phyloP scores from a whole-genome alignment of 2,329 filamentous ascomycete genomes.

The Clonostachys chloroleuca region DNA sequence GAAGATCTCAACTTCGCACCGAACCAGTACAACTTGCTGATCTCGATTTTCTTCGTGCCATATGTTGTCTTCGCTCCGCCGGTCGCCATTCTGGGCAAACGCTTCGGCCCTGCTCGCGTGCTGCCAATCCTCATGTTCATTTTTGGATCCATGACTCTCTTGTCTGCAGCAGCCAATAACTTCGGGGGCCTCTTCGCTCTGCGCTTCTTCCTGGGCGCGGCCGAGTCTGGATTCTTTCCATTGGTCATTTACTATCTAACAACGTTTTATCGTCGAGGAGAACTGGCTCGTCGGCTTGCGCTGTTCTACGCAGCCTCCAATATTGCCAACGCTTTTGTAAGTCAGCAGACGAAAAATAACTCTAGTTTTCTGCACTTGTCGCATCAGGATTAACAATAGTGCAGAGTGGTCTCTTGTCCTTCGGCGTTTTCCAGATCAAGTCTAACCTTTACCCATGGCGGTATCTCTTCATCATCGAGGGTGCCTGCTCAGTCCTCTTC shows the following conservation, averaged over 20 bases:
- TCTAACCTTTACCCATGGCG: slow-evolving; percentile 35
- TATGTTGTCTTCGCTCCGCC: slow-evolving; percentile 66
- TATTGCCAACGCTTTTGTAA: slow-evolving; percentile 57
- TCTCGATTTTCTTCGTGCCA: slow-evolving; percentile 72
- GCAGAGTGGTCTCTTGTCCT: slow-evolving; percentile 36
- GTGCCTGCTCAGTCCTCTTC: slow-evolving; percentile 53
- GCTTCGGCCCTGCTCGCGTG: slow-evolving; percentile 61
- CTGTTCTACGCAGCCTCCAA: slow-evolving; percentile 74
- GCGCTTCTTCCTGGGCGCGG: slow-evolving; percentile 46
- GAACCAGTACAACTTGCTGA: slow-evolving; percentile 66
- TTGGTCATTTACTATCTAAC: slow-evolving; percentile 48
- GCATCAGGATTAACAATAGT: neutral
- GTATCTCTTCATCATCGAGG: slow-evolving; percentile 51
- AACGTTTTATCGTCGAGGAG: slow-evolving; percentile 43
- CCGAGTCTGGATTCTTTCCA: slow-evolving; percentile 51
- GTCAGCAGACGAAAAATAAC: neutral
- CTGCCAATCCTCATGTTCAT: slow-evolving; percentile 68
- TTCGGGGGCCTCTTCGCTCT: slow-evolving; percentile 46
- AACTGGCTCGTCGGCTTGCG: slow-evolving; percentile 41
- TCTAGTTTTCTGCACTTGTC: neutral
- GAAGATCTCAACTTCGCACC: slow-evolving; percentile 45
- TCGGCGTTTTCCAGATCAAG: slow-evolving; percentile 42
- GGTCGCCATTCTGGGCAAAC: slow-evolving; percentile 61
- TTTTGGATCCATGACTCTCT: slow-evolving; percentile 64
- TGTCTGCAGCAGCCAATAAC: slow-evolving; percentile 44